Conservation (phyloP, 805 yeast species). For the Candida succiphila region DNA sequence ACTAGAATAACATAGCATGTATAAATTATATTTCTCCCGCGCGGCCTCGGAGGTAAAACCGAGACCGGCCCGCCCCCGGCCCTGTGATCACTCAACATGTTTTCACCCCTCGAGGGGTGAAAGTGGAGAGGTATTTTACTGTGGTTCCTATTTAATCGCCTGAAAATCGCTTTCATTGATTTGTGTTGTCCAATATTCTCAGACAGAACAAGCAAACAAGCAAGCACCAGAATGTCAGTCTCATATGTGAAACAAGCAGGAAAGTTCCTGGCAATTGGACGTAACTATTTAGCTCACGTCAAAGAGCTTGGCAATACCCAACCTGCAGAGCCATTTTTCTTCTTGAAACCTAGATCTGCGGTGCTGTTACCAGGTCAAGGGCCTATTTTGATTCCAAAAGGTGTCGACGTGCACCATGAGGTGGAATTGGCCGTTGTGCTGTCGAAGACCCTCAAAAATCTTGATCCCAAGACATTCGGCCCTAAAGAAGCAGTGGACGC, state of each 20-base stretch:
- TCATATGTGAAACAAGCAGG: conserved; percentile 56
- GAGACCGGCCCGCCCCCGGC: too few species aligned
- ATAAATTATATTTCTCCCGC: too few species aligned
- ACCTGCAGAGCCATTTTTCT: conserved; percentile 87
- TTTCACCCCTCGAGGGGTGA: too few species aligned
- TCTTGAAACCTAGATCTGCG: conserved; percentile 81
- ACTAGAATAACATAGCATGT: too few species aligned
- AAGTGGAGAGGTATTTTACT: too few species aligned
- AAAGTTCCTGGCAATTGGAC: conserved; percentile 89
- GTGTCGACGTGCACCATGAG: conserved; percentile 80
- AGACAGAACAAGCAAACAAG: too few species aligned
- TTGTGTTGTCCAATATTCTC: too few species aligned
- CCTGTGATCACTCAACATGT: too few species aligned
- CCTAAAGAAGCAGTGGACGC: conserved; percentile 63
- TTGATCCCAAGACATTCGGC: conserved; percentile 45
- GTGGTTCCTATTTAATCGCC: too few species aligned
- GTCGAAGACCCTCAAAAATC: conserved; percentile 51
- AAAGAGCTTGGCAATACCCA: conserved; percentile 74
- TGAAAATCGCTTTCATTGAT: too few species aligned
- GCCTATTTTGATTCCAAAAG: conserved; percentile 75
- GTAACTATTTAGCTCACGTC: conserved; percentile 95
- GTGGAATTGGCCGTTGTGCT: conserved; percentile 81
- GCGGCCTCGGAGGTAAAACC: too few species aligned
- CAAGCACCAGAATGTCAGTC: too few species aligned
- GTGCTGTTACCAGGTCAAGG: conserved; percentile 59